These are phyloP conservation scores for Plectosphaerella cucumerina DNA, from an alignment of 2,329 filamentous ascomycete species.

Conservation along the genomic window DNA sequence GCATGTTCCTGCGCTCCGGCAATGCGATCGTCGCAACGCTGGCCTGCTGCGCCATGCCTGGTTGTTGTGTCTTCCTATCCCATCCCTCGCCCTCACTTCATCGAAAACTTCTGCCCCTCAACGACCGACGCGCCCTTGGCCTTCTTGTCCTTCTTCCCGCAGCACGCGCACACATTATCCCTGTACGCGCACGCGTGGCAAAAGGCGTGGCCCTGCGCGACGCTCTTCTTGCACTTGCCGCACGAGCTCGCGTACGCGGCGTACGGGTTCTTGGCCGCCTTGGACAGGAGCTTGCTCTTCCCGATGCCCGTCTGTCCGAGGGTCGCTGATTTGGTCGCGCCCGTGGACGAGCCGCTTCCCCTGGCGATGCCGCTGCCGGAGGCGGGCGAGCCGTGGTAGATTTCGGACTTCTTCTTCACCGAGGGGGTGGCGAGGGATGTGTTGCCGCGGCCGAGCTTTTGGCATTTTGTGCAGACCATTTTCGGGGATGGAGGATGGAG, in stretches of 20 bases:
- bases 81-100: slow-evolving; percentile 42
- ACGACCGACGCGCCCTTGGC: slow-evolving; percentile 47
- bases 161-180: slow-evolving; percentile 59
- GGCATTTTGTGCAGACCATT: slow-evolving; percentile 64
- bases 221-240: slow-evolving; percentile 58
- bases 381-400: slow-evolving; percentile 59
- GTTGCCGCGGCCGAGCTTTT: slow-evolving; percentile 56
- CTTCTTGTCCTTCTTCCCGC: slow-evolving; percentile 55
- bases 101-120: slow-evolving; percentile 57
- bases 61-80: background rate
- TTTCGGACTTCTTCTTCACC: slow-evolving; percentile 64
- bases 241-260: slow-evolving; percentile 60
- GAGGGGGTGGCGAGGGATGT: slow-evolving; percentile 55
- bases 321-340: slow-evolving; percentile 43
- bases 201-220: slow-evolving; percentile 55
- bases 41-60: too few relatives aligned
- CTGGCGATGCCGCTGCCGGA: slow-evolving; percentile 23
- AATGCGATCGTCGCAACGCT: too few relatives aligned
- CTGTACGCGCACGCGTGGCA: slow-evolving; percentile 62
- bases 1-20: background rate
- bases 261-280: slow-evolving; percentile 62
- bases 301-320: slow-evolving; percentile 54
- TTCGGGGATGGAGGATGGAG: slow-evolving; percentile 12
- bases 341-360: slow-evolving; percentile 15
- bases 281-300: slow-evolving; percentile 64